These are phyloP conservation scores for Stropharia rugosoannulata DNA, from an alignment of 768 basidiomycete genomes.

Conservation along the genomic window DNA sequence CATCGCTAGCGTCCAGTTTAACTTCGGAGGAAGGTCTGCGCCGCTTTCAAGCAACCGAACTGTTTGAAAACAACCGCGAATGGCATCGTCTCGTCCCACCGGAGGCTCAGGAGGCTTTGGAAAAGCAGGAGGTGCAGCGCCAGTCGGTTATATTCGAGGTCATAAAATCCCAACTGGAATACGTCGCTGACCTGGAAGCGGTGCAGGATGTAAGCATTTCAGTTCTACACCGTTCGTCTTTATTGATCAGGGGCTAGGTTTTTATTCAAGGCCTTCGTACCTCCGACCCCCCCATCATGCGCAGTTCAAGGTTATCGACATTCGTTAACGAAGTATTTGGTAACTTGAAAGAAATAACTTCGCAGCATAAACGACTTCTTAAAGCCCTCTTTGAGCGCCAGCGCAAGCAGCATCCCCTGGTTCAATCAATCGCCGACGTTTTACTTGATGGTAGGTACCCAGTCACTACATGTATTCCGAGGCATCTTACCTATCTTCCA, in stretches of 20 bases:
- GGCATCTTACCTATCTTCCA: slow-evolving; percentile 15
- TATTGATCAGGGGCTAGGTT: slow-evolving; percentile 41
- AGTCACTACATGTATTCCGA: slow-evolving; percentile 5
- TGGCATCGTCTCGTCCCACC: slow-evolving; percentile 81
- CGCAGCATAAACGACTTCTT: slow-evolving; percentile 69
- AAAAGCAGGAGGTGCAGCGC: slow-evolving; percentile 76
- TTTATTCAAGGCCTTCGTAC: slow-evolving; percentile 67
- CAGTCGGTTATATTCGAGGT: slow-evolving; percentile 90
- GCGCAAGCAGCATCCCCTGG: slow-evolving; percentile 78
- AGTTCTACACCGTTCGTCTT: slow-evolving; percentile 1
- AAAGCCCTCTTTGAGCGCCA: slow-evolving; percentile 77
- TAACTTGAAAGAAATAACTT: slow-evolving; percentile 70
- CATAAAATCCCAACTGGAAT: slow-evolving; percentile 87
- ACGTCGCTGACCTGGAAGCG: slow-evolving; percentile 76
- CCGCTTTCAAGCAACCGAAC: slow-evolving; percentile 65
- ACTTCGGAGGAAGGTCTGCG: slow-evolving; percentile 61
- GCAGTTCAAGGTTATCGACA: slow-evolving; percentile 45
- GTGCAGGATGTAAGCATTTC: slow-evolving; percentile 55
- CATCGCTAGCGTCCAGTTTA: slow-evolving; percentile 40
- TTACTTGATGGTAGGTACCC: slow-evolving; percentile 71
- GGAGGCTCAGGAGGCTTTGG: slow-evolving; percentile 68
- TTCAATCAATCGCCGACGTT: slow-evolving; percentile 83
- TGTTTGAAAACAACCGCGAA: slow-evolving; percentile 70
- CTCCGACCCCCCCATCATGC: slow-evolving; percentile 66
- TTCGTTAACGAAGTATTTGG: slow-evolving; percentile 86